Evolutionary conservation across 2,329 filamentous ascomycete species (phyloP).

Genomic region (Aspergillus sp.): DNA sequence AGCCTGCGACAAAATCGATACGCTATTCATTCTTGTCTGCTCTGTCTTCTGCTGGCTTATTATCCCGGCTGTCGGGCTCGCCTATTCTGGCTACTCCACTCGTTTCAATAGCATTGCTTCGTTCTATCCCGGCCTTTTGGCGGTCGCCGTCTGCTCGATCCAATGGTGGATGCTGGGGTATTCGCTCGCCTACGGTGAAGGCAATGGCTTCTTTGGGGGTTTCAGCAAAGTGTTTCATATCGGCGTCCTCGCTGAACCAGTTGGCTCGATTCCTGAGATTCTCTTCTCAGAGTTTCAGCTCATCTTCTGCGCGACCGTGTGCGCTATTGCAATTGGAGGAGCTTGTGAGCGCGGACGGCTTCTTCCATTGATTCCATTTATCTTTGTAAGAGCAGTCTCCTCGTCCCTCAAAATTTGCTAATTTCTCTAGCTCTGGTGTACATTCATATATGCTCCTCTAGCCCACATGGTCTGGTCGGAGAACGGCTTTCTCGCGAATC

Average conservation of each 20-base stretch:
- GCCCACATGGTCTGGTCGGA: constrained; percentile 55
- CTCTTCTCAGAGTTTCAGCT: constrained; percentile 56
- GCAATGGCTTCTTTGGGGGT: constrained; percentile 48
- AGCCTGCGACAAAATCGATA: constrained; percentile 55
- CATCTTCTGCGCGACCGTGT: constrained; percentile 54
- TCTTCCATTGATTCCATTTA: constrained; percentile 51
- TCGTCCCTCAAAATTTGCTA: background rate
- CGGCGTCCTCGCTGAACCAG: constrained; percentile 50
- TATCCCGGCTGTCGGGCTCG: constrained; percentile 55
- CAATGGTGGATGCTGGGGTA: constrained; percentile 56
- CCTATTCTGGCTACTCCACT: constrained; percentile 54
- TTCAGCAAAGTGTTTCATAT: constrained; percentile 50
- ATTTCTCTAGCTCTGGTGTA: constrained; percentile 48
- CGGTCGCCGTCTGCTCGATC: constrained; percentile 52
- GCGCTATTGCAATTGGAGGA: constrained; percentile 54
- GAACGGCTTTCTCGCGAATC: constrained; percentile 45
- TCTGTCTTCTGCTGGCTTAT: constrained; percentile 57
- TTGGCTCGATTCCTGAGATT: constrained; percentile 54
- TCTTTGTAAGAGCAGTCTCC: constrained; percentile 36
- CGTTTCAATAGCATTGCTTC: constrained; percentile 52
- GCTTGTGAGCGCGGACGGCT: constrained; percentile 52
- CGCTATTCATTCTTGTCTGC: constrained; percentile 54
- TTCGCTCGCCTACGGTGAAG: constrained; percentile 53
- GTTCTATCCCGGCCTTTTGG: constrained; percentile 51
- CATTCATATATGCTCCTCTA: constrained; percentile 51